Evolutionary conservation across 192 early-diverging fungal species (phyloP).

Genomic region (Dimargaris verticillata): DNA sequence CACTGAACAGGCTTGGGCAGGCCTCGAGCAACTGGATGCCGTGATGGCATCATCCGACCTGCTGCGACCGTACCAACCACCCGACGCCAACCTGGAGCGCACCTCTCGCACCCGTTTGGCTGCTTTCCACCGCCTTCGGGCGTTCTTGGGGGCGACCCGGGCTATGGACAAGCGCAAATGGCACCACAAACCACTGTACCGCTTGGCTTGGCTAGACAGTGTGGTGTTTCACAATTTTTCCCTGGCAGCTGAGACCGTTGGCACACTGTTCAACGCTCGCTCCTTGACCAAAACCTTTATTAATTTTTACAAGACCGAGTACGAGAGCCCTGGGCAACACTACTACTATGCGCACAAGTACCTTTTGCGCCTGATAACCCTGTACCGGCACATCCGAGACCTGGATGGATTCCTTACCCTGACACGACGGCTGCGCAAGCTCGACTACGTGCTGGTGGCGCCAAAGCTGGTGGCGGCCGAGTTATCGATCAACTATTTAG

Average conservation of each 20-base stretch:
- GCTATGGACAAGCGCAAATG: not conserved
- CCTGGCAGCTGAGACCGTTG: not conserved
- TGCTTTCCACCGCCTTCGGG: not conserved
- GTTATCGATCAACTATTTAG: not conserved
- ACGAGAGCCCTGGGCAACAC: slow-evolving; percentile 1
- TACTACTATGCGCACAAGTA: slow-evolving; percentile 11
- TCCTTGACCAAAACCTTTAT: slow-evolving; percentile 7
- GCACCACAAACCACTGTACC: slow-evolving; percentile 10
- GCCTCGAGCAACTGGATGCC: not conserved
- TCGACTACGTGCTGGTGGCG: slow-evolving; percentile 6
- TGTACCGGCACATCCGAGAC: not conserved
- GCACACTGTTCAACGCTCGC: slow-evolving; percentile 2
- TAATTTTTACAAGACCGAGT: slow-evolving; percentile 7
- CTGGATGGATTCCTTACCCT: slow-evolving; percentile 4
- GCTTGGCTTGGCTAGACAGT: not conserved
- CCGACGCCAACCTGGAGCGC: not conserved
- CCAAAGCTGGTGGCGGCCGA: not conserved
- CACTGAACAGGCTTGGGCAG: not conserved
- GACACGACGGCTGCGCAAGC: slow-evolving; percentile 5
- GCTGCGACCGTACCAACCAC: not conserved
- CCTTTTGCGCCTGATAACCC: not conserved
- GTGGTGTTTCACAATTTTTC: not conserved
- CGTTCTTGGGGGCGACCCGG: not conserved
- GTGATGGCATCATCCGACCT: not conserved
- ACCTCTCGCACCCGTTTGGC: not conserved